Base-by-base conservation (phyloP, 2,329 filamentous ascomycete genomes). In the Apiospora hydei region DNA sequence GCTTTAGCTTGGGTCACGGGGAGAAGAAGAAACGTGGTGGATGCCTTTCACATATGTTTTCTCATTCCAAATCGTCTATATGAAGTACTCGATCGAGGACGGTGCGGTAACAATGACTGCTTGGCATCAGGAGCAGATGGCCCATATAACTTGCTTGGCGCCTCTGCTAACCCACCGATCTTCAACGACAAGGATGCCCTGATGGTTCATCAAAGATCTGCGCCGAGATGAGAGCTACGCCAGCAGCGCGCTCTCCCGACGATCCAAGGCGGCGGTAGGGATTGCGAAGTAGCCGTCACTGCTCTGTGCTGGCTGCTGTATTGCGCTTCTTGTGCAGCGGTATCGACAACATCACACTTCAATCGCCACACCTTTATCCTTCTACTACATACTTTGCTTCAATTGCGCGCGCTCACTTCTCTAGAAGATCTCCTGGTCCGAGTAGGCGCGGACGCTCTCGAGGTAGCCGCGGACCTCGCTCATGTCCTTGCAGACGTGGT, bases 371-470 rank as follows among this genome's bases (percentile, higher is more conserved):
- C 26, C 4, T 14, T 4, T 7, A 7, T 16, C 24, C 2, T 51
- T 24, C 30, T 30, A 16, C 1, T 4, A 14, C 11, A 3, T 13
- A 11, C 10, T 3, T n/a, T 18, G 18, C 11, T 41, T 21, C 34
- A 18, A 64, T 64, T 18, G 51, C 44, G 44, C 44, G 10, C 41
- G 8, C 16, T n/a, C 21, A 0, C 8, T 30, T 11, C 34, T 14
- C 76, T 77, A 85, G 73, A 83, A 85, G 70, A 85, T 85, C 34
- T 83, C 75, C 73, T 83, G 82, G 73, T 85, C 83, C 69, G 85
- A 83, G 71, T 85, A 85, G 2, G 84, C 83, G 49, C 84, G 79
- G 34, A 85, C 83, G 71, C 82, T 80, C 76, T 86, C 84, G 43
- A 85, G 77, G 70, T 86, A 85, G 8, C 71, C 73, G 70, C 81